Percentiles rank a stretch among this genome's conserved stretches.
phyloP scores from a whole-genome alignment of 495 filamentous ascomycete genomes.

The Apiosordaria backusii region DNA sequence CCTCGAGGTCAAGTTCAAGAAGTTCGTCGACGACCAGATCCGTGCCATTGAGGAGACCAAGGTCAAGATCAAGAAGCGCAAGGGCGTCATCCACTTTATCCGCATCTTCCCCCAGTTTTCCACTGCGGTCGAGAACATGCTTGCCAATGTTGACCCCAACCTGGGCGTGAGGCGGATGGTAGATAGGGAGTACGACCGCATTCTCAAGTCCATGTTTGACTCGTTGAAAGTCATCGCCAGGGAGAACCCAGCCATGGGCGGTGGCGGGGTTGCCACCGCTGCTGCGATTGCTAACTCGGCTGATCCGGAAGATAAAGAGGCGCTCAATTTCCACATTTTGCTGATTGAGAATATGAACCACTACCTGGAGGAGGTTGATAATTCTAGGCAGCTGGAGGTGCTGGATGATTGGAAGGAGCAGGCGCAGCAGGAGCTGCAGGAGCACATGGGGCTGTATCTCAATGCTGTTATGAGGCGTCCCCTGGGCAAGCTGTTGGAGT shows the following conservation, averaged over 20 bases:
- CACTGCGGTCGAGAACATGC: constrained; percentile 75
- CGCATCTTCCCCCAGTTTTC: constrained; percentile 86
- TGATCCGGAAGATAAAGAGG: constrained; percentile 87
- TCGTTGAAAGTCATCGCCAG: constrained; percentile 92
- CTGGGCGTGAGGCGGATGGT: constrained; percentile 69
- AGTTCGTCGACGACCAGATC: constrained; percentile 91
- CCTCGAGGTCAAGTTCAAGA: constrained; percentile 71
- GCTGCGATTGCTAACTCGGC: constrained; percentile 26
- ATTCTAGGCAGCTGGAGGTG: constrained; percentile 62
- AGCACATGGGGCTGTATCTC: constrained; percentile 84
- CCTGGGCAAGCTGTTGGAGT: constrained; percentile 84
- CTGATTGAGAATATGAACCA: constrained; percentile 99
- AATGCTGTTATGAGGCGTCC: constrained; percentile 84
- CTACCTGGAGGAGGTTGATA: constrained; percentile 84
- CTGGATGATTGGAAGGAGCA: constrained; percentile 76
- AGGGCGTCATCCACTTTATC: constrained; percentile 92
- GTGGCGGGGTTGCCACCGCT: constrained; percentile 16
- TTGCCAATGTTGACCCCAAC: constrained; percentile 53
- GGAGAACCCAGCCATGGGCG: constrained; percentile 68
- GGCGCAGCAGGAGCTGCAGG: constrained; percentile 73
- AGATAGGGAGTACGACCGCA: constrained; percentile 80
- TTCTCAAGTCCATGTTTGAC: constrained; percentile 96
- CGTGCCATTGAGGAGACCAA: constrained; percentile 98
- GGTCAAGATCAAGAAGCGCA: constrained; percentile 97
- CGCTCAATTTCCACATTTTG: constrained; percentile 92